A percentile compares a stretch with the other conserved stretches of the same genome.
phyloP scores from a whole-genome alignment of 2,329 filamentous ascomycete genomes.

The Apiospora arundinis region DNA sequence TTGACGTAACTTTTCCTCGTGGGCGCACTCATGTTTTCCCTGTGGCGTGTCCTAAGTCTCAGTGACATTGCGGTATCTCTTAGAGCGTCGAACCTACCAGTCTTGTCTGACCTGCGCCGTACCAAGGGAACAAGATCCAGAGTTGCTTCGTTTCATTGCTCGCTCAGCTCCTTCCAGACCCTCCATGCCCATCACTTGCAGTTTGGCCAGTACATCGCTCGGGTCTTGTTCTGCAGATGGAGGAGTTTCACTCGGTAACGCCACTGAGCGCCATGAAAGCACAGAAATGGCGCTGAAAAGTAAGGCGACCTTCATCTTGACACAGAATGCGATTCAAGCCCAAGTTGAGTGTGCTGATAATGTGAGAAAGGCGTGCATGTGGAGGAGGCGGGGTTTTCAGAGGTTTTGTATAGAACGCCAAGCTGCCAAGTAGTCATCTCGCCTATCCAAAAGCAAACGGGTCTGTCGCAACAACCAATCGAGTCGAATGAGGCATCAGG shows the following conservation, averaged over 20 bases:
- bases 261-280: neutral
- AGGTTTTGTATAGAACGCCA: too few species aligned
- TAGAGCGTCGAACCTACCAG: neutral
- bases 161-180: neutral
- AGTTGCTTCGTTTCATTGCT: neutral
- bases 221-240: neutral
- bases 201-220: neutral
- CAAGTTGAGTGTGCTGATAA: too few species aligned
- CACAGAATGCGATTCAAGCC: neutral
- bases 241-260: neutral
- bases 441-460: neutral
- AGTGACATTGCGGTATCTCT: neutral
- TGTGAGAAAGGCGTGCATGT: too few species aligned
- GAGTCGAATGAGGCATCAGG: neutral
- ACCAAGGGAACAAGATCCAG: neutral
- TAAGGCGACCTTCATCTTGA: neutral
- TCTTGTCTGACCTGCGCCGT: neutral
- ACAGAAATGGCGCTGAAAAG: neutral
- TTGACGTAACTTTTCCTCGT: slow-evolving; percentile 41
- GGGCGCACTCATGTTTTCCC: neutral
- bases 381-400: too few species aligned
- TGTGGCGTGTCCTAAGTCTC: neutral
- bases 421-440: neutral
- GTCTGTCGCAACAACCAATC: neutral
- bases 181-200: neutral